Percentiles rank a stretch among this genome's conserved stretches.
Conservation (phyloP, 495 filamentous ascomycete species). For the Xylaria nigripes region DNA sequence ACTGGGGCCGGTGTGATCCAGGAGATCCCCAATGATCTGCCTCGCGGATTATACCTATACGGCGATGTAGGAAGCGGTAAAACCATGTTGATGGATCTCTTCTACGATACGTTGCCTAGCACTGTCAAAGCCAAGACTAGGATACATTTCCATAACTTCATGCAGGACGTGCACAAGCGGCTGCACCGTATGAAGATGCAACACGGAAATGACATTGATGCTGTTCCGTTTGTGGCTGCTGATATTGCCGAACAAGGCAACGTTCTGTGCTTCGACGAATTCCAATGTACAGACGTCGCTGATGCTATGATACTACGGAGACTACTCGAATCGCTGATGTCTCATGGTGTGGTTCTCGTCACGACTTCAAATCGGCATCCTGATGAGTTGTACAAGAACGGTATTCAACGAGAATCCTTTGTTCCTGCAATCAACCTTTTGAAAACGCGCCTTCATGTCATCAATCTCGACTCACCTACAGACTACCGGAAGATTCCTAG, state of each 20-base stretch:
- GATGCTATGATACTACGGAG: constrained; percentile 96
- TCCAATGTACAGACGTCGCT: constrained; percentile 96
- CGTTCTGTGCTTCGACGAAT: constrained; percentile 96
- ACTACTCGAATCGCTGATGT: constrained; percentile 82
- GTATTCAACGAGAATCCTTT: constrained; percentile 91
- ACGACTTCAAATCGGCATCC: constrained; percentile 97
- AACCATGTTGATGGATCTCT: constrained; percentile 99
- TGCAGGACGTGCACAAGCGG: constrained; percentile 95
- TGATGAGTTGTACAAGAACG: constrained; percentile 93
- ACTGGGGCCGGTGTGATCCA: constrained; percentile 24
- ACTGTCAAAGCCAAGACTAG: constrained; percentile 81
- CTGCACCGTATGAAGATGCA: constrained; percentile 83
- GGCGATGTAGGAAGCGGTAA: constrained; percentile 97
- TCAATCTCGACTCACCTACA: constrained; percentile 90
- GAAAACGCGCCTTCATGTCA: constrained; percentile 69
- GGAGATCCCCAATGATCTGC: constrained; percentile 62
- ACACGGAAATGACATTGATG: constrained; percentile 86
- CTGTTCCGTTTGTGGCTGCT: constrained; percentile 84
- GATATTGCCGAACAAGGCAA: constrained; percentile 78
- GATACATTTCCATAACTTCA: constrained; percentile 99
- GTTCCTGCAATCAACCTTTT: constrained; percentile 92
- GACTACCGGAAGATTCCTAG: constrained; percentile 96
- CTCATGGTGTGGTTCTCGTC: constrained; percentile 89
- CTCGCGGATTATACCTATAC: constrained; percentile 88
- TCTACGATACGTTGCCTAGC: constrained; percentile 83